Evolutionary conservation across 257 asterid genomes (phyloP).

Genomic region (Apocynum venetum): DNA sequence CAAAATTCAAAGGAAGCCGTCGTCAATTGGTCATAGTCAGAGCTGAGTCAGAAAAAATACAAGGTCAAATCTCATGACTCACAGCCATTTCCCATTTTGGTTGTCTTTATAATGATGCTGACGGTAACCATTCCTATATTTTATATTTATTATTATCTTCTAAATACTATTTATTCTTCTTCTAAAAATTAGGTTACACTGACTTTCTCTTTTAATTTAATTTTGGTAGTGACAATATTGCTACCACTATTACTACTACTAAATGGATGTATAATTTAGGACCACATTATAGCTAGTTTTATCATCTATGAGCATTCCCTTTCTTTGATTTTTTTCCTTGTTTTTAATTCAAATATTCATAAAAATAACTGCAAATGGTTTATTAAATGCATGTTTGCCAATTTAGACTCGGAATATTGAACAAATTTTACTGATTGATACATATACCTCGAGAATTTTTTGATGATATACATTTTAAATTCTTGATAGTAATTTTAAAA

Average conservation of each 20-base stretch:
- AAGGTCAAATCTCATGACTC: conserved; percentile 29
- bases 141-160: conserved; percentile 16
- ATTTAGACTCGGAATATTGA: neutral
- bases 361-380: neutral
- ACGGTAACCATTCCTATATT: conserved; percentile 26
- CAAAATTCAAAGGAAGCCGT: neutral
- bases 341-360: neutral
- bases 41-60: conserved; percentile 34
- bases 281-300: neutral
- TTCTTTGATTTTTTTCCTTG: neutral
- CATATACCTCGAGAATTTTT: neutral
- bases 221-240: neutral
- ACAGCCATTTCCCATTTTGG: neutral
- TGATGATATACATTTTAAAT: too few relatives aligned
- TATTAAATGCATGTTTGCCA: neutral
- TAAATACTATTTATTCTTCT: neutral
- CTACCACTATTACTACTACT: neutral
- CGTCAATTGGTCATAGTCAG: conserved; percentile 14
- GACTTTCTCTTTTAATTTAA: neutral
- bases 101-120: conserved; percentile 17
- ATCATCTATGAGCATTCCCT: neutral
- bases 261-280: neutral
- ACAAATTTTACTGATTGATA: too few relatives aligned
- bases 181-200: conserved; percentile 22
- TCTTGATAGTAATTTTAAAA: too few relatives aligned